phyloP scores from a whole-genome alignment of 176 grass and related monocot genomes.

The Thinopyrum elongatum region DNA sequence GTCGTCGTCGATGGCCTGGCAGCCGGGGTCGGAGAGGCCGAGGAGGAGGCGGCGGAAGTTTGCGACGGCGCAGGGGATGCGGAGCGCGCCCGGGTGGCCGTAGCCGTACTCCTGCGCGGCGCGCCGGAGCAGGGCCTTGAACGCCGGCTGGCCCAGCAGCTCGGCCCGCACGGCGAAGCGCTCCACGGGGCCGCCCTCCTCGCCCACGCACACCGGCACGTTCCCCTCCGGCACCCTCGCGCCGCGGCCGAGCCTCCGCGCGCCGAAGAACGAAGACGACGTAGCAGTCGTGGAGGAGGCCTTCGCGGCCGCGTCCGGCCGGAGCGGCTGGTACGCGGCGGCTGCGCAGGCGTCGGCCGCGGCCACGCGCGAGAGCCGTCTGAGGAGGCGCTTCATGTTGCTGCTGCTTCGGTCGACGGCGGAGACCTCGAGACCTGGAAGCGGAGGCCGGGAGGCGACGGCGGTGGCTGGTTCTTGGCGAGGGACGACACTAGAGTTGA shows the following conservation, averaged over 20 bases:
- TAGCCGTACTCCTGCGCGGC: slow-evolving; percentile 96
- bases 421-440: neutral
- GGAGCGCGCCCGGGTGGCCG: slow-evolving; percentile 71
- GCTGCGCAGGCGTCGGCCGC: slow-evolving; percentile 46
- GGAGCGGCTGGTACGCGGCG: slow-evolving; percentile 44
- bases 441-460: neutral
- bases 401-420: neutral
- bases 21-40: slow-evolving; percentile 18
- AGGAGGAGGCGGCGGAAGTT: slow-evolving; percentile 59
- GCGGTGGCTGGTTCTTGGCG: too few species aligned
- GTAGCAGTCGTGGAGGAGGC: neutral
- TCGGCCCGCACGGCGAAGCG: slow-evolving; percentile 73
- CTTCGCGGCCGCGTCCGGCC: neutral
- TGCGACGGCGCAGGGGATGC: slow-evolving; percentile 76
- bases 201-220: slow-evolving; percentile 85
- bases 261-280: neutral
- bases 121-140: slow-evolving; percentile 70
- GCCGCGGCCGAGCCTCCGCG: neutral
- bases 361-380: slow-evolving; percentile 68
- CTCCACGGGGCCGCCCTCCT: slow-evolving; percentile 64
- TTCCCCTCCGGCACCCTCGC: slow-evolving; percentile 50
- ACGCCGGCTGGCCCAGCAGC: slow-evolving; percentile 61
- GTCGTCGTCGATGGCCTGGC: neutral
- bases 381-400: slow-evolving; percentile 61
- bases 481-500: neutral